Evolutionary conservation across 208 protist species (phyloP).

Genomic region (Crithidia acanthocephali): DNA sequence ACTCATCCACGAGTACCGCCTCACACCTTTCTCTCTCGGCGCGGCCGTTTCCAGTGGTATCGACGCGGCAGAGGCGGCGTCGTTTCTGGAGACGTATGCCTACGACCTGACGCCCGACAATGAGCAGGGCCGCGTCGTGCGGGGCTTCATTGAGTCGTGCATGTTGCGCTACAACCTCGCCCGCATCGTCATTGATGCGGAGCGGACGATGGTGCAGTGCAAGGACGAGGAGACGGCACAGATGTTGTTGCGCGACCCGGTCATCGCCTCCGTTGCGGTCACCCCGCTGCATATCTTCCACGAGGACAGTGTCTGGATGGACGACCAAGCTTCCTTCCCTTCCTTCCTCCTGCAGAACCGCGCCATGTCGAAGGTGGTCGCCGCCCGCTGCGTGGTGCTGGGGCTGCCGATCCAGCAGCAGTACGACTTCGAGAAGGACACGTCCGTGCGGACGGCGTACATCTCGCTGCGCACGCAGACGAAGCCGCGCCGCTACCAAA

Average conservation of each 20-base stretch:
- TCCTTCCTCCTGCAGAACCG: slow-evolving; percentile 65
- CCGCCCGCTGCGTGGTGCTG: slow-evolving; percentile 73
- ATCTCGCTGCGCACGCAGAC: slow-evolving; percentile 76
- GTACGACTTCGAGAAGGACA: slow-evolving; percentile 84
- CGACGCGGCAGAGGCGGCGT: slow-evolving; percentile 85
- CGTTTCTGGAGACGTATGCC: slow-evolving; percentile 77
- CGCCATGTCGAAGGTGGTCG: slow-evolving; percentile 64
- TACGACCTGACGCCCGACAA: slow-evolving; percentile 61
- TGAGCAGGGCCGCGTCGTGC: slow-evolving; percentile 30
- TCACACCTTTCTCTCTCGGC: slow-evolving; percentile 98
- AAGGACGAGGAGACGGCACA: slow-evolving; percentile 53
- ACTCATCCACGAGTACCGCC: slow-evolving; percentile 97
- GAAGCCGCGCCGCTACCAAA: slow-evolving; percentile 80
- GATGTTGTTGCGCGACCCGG: slow-evolving; percentile 51
- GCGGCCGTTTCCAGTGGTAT: slow-evolving; percentile 96
- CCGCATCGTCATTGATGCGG: slow-evolving; percentile 69
- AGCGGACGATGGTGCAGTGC: slow-evolving; percentile 74
- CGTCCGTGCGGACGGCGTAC: slow-evolving; percentile 56
- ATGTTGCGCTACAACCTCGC: slow-evolving; percentile 85
- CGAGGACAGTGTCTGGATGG: slow-evolving; percentile 32
- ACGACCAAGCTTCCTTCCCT: slow-evolving; percentile 24
- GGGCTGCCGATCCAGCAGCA: slow-evolving; percentile 85
- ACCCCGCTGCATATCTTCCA: slow-evolving; percentile 42
- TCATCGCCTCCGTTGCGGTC: slow-evolving; percentile 54
- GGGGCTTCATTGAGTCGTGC: slow-evolving; percentile 66